Evolutionary conservation across 2,329 filamentous ascomycete genomes (phyloP).

Genomic region (Cytospora piceicola): DNA sequence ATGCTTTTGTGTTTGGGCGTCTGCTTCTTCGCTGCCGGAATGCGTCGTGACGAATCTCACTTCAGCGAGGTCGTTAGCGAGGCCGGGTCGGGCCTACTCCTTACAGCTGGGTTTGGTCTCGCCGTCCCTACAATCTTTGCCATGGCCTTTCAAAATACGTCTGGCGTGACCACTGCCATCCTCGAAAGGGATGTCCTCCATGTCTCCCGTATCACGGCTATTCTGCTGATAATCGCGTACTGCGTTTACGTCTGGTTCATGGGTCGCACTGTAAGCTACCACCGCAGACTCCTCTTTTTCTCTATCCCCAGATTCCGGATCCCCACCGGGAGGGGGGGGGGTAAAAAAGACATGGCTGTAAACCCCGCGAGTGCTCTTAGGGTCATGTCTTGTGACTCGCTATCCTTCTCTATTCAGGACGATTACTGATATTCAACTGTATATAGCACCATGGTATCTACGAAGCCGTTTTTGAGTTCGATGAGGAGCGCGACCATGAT

Average conservation of each 20-base stretch:
- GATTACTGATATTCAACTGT: background rate
- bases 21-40: conserved; percentile 78
- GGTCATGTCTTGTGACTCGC: background rate
- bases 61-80: conserved; percentile 80
- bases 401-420: background rate
- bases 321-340: background rate
- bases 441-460: conserved; percentile 59
- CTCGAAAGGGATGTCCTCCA: conserved; percentile 51
- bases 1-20: conserved; percentile 78
- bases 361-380: background rate
- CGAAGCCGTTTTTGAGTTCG: conserved; percentile 60
- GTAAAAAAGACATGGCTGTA: background rate
- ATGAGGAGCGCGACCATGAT: conserved; percentile 48
- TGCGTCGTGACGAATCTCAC: conserved; percentile 67
- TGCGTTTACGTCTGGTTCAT: conserved; percentile 61
- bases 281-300: background rate
- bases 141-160: conserved; percentile 15
- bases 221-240: conserved; percentile 63
- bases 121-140: conserved; percentile 41
- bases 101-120: conserved; percentile 67
- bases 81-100: conserved; percentile 74
- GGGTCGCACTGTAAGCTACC: conserved; percentile 46
- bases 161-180: conserved; percentile 17
- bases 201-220: conserved; percentile 61
- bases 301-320: background rate